Base-by-base conservation (phyloP, 1,139 yeast species). In the Zygoascus meyerae region DNA sequence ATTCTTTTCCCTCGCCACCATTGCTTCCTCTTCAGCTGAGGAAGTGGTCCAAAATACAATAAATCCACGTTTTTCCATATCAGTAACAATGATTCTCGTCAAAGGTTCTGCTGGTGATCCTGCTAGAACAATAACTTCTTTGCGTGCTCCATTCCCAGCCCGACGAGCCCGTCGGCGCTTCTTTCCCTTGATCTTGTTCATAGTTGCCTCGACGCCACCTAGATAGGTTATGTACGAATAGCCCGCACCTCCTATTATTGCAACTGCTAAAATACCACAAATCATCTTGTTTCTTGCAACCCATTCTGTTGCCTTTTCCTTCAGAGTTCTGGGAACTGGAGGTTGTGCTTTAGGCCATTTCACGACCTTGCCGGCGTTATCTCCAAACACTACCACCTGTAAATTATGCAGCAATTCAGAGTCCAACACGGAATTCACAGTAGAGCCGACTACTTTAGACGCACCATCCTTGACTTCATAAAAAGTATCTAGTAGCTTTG, bases 31-130 rank as follows among this genome's bases (percentile, higher is more conserved):
- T 43, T 74, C 77, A 9, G 77, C 79, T 50, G 83, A 82, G 10
- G 80, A 67, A 3, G 86, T 79, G 1, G 94, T 81, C 55, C 86
- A 71, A 63, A 83, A 86, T 2, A 86, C 89, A 30, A 86, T 81
- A 59, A 84, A 84, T 1, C 95, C 95, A 47, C 95, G 70, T 44
- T 76, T 76, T 53, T 84, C 89, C 55, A 86, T 72, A 59, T 86
- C 95, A 47, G 78, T 72, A 0, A 89, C 86, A 33, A 86, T 69
- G 42, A 81, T 70, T 48, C 87, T 70, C 0, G 87, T 80, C 52
- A 86, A 67, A 0, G 90, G 89, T 53, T 85, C 94, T 0, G 79
- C 74, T 1, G 92, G 90, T 1, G 90, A 82, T 1, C 95, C 95
- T 2, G 86, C 74, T 5, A 86, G 68, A 30, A 86, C 68, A 0